Evolutionary conservation across 2,329 filamentous ascomycete genomes (phyloP).

Genomic region (Apiospora pterosperma): DNA sequence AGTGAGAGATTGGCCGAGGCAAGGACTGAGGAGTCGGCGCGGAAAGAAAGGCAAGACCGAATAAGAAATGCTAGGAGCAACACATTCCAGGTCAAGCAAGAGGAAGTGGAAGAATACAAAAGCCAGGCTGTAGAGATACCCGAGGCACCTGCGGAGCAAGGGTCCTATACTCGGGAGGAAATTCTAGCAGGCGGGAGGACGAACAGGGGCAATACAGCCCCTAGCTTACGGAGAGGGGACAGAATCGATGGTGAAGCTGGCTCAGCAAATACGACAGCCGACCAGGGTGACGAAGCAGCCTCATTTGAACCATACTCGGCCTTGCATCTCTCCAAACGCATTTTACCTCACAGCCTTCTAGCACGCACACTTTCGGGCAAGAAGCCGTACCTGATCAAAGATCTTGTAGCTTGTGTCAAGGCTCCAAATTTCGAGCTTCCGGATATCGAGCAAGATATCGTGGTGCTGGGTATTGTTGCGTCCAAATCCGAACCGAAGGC

Average conservation of each 20-base stretch:
- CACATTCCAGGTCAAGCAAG: constrained; percentile 53
- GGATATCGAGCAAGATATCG: constrained; percentile 79
- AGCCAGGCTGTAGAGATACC: constrained; percentile 53
- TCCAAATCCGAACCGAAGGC: constrained; percentile 78
- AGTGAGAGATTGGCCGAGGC: constrained; percentile 81
- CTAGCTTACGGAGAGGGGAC: constrained; percentile 24
- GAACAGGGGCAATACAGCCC: constrained; percentile 41
- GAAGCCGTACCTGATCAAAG: constrained; percentile 73
- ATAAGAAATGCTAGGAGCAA: constrained; percentile 51
- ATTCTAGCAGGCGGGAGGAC: constrained; percentile 43
- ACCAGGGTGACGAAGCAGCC: constrained; percentile 43
- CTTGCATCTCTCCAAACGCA: constrained; percentile 77
- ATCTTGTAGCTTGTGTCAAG: constrained; percentile 77
- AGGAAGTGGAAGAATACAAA: constrained; percentile 60
- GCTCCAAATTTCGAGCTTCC: constrained; percentile 79
- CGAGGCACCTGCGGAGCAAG: constrained; percentile 42
- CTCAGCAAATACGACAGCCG: constrained; percentile 6
- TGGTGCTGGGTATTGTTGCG: constrained; percentile 83
- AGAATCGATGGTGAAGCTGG: constrained; percentile 15
- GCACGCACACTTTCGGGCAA: constrained; percentile 76
- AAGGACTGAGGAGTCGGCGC: constrained; percentile 50
- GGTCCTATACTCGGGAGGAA: constrained; percentile 62
- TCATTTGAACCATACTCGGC: constrained; percentile 85
- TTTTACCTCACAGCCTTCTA: constrained; percentile 77
- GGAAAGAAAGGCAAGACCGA: constrained; percentile 47